A percentile compares a stretch with the other conserved stretches of the same genome.
phyloP scores from a whole-genome alignment of 73 alveolate species.

The Paraurostyla sp. region DNA sequence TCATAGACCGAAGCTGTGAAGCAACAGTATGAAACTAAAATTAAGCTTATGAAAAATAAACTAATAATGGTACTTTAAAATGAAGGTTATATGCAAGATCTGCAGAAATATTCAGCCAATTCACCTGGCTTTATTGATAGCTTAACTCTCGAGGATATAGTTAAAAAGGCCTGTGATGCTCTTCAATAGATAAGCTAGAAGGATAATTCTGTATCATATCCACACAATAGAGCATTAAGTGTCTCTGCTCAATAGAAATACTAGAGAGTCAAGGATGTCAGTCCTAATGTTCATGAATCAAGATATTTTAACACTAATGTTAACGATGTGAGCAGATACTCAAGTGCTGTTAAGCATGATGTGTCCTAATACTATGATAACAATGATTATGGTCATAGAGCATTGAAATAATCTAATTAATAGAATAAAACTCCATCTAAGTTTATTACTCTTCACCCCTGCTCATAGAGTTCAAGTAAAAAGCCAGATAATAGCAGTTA shows the following conservation, averaged over 20 bases:
- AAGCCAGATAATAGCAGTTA: neutral
- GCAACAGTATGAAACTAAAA: neutral
- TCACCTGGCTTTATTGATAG: neutral
- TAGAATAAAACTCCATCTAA: conserved; percentile 5
- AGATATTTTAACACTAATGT: no score
- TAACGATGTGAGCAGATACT: no score
- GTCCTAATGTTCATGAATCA: no score
- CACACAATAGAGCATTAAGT: no score
- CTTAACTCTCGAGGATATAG: neutral
- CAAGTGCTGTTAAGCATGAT: no score
- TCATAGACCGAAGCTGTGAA: neutral
- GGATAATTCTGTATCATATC: no score
- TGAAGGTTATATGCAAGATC: neutral
- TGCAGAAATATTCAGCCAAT: neutral
- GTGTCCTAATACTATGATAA: no score
- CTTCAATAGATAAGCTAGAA: no score
- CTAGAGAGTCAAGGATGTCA: no score
- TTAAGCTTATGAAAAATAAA: neutral
- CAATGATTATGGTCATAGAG: no score
- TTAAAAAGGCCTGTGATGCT: conserved; percentile 15
- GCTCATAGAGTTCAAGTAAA: neutral
- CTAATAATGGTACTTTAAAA: neutral
- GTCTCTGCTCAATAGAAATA: no score
- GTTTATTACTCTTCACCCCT: neutral
- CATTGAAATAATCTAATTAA: no score